Percentiles rank a stretch among this genome's conserved stretches.
Evolutionary conservation across 257 asterid genomes (phyloP).

Genomic region (Forsythia suspensa): DNA sequence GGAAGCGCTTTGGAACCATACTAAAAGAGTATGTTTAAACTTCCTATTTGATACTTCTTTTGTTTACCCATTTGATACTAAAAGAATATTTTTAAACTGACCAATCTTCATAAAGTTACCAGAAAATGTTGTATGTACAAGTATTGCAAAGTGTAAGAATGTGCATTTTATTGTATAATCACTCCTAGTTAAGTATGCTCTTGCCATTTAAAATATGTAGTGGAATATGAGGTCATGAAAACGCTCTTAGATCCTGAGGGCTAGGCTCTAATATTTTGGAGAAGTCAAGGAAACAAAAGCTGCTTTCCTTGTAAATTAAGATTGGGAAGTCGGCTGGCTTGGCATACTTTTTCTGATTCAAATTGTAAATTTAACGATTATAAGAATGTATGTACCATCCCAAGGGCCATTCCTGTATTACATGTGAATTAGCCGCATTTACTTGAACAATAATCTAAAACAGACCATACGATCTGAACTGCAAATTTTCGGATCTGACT

Average conservation of each 20-base stretch:
- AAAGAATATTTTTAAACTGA: background rate
- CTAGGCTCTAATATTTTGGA: background rate
- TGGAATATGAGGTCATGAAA: background rate
- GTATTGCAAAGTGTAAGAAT: background rate
- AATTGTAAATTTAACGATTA: background rate
- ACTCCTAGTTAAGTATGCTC: background rate
- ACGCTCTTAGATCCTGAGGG: background rate
- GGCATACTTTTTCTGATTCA: background rate
- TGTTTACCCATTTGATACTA: background rate
- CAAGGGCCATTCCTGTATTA: background rate
- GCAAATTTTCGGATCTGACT: background rate
- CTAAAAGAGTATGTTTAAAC: constrained; percentile 63
- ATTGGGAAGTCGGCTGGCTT: background rate
- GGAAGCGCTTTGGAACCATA: constrained; percentile 75
- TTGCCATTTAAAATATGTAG: background rate
- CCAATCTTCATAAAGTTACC: background rate
- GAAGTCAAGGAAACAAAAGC: background rate
- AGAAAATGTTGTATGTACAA: background rate
- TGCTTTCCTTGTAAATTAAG: constrained; percentile 4
- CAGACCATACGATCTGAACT: background rate
- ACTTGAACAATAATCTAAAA: no score
- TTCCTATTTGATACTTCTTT: constrained; percentile 5
- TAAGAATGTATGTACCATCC: background rate
- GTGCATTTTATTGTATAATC: background rate
- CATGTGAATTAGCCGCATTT: background rate